These are phyloP conservation scores for Eucalyptus sp. DNA, from an alignment of 345 rosid species.

Conservation along the genomic window DNA sequence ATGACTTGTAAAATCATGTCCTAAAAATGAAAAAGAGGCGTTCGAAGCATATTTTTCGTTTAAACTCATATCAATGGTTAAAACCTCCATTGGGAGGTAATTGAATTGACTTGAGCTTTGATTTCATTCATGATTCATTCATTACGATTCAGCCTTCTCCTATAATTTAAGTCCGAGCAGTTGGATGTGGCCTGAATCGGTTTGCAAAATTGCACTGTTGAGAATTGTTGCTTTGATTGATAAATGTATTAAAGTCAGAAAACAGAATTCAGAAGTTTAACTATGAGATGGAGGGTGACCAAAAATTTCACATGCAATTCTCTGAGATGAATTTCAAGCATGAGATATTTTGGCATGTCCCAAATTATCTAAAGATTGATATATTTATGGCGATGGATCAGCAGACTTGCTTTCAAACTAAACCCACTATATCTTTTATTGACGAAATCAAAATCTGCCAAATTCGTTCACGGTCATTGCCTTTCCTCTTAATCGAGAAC, in stretches of 20 bases:
- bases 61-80: neutral
- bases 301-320: neutral
- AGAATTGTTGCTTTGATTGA: neutral
- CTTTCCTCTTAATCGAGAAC: neutral
- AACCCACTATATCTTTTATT: neutral
- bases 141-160: neutral
- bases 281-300: neutral
- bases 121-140: neutral
- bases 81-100: neutral
- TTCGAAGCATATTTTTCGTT: neutral
- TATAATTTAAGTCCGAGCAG: neutral
- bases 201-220: neutral
- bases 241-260: neutral
- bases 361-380: neutral
- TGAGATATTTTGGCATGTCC: neutral
- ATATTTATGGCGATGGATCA: neutral
- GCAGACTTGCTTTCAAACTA: neutral
- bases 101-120: neutral
- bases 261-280: neutral
- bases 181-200: neutral
- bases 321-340: neutral
- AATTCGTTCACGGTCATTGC: neutral
- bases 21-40: neutral
- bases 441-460: neutral
- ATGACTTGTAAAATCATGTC: neutral